These are phyloP conservation scores for Oryza rufipogon DNA, from an alignment of 176 grass and related monocot genomes.

Conservation along the genomic window DNA sequence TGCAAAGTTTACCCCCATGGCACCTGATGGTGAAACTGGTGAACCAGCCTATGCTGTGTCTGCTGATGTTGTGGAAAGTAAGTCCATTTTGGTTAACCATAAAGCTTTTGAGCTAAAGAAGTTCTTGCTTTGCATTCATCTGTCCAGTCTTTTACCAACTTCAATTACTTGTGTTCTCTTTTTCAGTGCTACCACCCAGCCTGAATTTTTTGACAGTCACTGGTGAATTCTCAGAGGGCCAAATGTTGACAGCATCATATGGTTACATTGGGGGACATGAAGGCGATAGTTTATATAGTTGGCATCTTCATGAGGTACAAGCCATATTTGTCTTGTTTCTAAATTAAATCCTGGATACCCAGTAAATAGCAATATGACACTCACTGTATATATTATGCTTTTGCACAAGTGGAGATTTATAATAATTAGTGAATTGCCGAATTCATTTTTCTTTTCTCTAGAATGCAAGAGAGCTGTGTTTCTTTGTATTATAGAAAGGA, in stretches of 20 bases:
- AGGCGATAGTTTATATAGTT: slow-evolving; percentile 85
- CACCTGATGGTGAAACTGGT: slow-evolving; percentile 89
- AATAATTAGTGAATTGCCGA: background rate
- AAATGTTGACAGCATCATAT: slow-evolving; percentile 92
- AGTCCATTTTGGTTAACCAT: slow-evolving; percentile 37
- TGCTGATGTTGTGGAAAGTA: slow-evolving; percentile 84
- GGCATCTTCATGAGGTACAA: slow-evolving; percentile 88
- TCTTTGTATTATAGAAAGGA: too few relatives aligned
- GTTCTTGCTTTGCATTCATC: background rate
- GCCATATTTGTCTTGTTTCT: slow-evolving; percentile 27
- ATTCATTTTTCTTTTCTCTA: too few relatives aligned
- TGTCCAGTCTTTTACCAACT: slow-evolving; percentile 1
- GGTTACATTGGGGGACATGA: slow-evolving; percentile 95
- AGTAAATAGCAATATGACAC: slow-evolving; percentile 30
- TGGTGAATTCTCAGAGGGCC: slow-evolving; percentile 89
- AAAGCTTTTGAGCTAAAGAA: background rate
- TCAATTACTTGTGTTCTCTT: slow-evolving; percentile 31
- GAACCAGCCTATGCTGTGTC: slow-evolving; percentile 79
- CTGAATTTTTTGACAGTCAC: slow-evolving; percentile 94
- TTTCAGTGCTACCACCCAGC: slow-evolving; percentile 82
- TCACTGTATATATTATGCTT: slow-evolving; percentile 6
- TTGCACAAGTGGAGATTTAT: slow-evolving; percentile 5
- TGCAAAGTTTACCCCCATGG: slow-evolving; percentile 87
- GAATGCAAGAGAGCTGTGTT: too few relatives aligned
- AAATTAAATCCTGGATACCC: slow-evolving; percentile 5